Evolutionary conservation across 2,329 filamentous ascomycete species (phyloP), one percentile per base, ranked within the genome.

Genomic region (Ascochyta clinopodiicola): DNA sequence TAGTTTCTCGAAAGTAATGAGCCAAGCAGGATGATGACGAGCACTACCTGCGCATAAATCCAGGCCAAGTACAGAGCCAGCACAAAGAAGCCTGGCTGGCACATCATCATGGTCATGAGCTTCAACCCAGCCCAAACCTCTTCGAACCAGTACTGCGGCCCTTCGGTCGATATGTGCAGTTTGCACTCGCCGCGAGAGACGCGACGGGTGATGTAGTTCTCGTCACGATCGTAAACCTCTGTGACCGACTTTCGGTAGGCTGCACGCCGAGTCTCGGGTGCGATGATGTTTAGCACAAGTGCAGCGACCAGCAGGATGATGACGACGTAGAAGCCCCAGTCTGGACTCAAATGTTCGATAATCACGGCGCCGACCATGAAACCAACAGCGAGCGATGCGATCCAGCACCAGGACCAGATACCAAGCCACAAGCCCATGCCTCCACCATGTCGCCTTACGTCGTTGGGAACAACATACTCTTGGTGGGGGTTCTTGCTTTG

Each of bases 371-470:
- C 90, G 35, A 90, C 79, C 53, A 90, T 77, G 67, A 92, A 93
- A 0, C 90, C 90, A 34, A 91, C 69, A 0, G 86, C 85, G 21
- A 92, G 80, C 21, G 88, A 90, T 6, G 87, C 88, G 64, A 90
- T 86, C 74, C 85, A 90, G 69, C 88, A 90, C 86, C 88, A 93
- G 0, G 88, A 88, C 89, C 71, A 74, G 37, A 74, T 68, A 7
- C 72, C 72, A 6, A 92, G 50, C 90, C 90, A 93, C n/a, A 90
- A 78, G 0, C 90, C 90, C 78, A 92, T 87, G 0, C 90, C 90
- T 12, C 90, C 89, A 7, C 90, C 90, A 67, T 92, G 88, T 36
- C 89, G 81, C 50, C 90, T 84, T 17, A 89, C 84, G 71, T 92
- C 90, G 62, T 84, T 85, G 12, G 82, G 76, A 53, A 88, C 82